Base-by-base conservation (phyloP, 163 green algal species). In the Chloromonas sp. region DNA sequence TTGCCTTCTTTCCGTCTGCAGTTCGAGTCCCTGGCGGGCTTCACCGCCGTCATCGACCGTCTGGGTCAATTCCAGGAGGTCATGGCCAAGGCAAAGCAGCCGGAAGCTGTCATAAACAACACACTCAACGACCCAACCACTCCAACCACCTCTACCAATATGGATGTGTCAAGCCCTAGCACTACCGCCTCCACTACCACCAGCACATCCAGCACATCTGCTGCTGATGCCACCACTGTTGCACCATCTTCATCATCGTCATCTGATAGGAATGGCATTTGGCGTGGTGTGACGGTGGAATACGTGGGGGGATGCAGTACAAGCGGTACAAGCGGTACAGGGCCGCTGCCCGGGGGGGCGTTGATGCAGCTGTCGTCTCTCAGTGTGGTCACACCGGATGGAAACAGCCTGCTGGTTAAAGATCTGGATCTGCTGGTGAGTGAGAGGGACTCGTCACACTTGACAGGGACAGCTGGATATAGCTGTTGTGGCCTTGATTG, bases 11-110 rank as follows among this genome's bases (percentile, higher is more conserved):
- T 36, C 36, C 36, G 36, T 36, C 36, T 71, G 77, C 93, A 98
- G 92, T 96, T 99, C 84, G 93, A 99, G 86, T 85, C 93, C 1
- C 91, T 99, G 2, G 95, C 96, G 0, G 92, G 94, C 71, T 98
- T 98, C 91, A 94, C 90, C 62, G 97, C 97, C 0, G 94, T 98
- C 1, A 88, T 99, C 5, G 96, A 99, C 87, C 95, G 96, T 59
- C 89, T 99, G 79, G 96, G 96, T 2, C 91, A 98, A 87, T 97
- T 98, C 71, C 82, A 86, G 3, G 96, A 98, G 84, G 93, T 92
- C 58, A 91, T 97, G 82, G 90, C 13, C n/a, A 60, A 79, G 61
- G 58, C 59, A 84, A 62, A 81, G 62, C 60, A 82, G 74, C 3
- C 0, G 0, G 14, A 70, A 58, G 84, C 58, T 77, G 83, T 58